Base-by-base conservation (phyloP, 371 early-diverging fungal species). In the Mucor racemosus region DNA sequence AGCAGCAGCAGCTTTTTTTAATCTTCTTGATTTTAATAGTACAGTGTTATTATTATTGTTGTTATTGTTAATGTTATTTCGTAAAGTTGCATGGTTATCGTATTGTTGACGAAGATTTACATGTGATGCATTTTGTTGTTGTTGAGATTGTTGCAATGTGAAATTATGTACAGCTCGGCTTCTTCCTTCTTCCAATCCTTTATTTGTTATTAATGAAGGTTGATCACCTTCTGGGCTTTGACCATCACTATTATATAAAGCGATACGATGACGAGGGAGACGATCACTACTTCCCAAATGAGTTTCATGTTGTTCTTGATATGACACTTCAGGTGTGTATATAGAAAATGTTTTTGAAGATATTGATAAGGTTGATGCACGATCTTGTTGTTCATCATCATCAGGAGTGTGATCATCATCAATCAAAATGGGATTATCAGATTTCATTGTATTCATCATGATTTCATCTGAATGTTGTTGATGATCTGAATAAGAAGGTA, bases 271-370 rank as follows among this genome's bases (percentile, higher is more conserved):
- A 15, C 63, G 63, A 9, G 62, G 63, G 15, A 39, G 31, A 7
- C 19, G 31, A 7, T n/a, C 38, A 11, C 11, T 38, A 11, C 5
- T 38, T 38, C 38, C 5, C 5, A 38, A 10, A 14, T 63, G 48
- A 21, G 4, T n/a, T 13, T 19, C 64, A 48, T 61, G 39, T 10
- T 46, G 57, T 14, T 60, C 62, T 21, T 36, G 33, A 10, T 48
- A 26, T 46, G 57, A 10, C 7, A 40, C 41, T 11, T 64, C 46
- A 15, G 15, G n/a, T 17, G 63, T 3, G 50, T 31, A 34, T 4
- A 69, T 48, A 7, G 69, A 73, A 21, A 68, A 68, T 6, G 73
- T 69, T 9, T 69, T 62, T n/a, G 69, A 68, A 19, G 58, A 40
- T 31, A 73, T 62, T 0, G 73, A 73, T 5, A 69, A 38, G 26